Percentiles rank a stretch among this genome's conserved stretches.
Conservation (phyloP, 2,329 filamentous ascomycete genomes). For the Phyllosticta ampelicida region DNA sequence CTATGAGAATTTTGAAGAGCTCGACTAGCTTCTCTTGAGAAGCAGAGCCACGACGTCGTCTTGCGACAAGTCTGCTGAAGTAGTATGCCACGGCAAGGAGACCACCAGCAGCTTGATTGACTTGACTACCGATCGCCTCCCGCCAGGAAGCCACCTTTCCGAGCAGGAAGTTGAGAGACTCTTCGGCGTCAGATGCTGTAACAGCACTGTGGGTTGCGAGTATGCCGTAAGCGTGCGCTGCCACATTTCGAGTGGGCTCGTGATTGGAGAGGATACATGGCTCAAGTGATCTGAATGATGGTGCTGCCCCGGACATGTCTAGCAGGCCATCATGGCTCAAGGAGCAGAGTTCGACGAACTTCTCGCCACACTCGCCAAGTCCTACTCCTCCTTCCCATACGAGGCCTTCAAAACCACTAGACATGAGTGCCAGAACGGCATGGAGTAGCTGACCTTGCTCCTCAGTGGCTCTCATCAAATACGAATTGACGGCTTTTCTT, state of each 20-base stretch:
- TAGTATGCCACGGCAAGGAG: constrained; percentile 49
- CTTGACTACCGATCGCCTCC: constrained; percentile 47
- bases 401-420: constrained; percentile 36
- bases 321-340: constrained; percentile 40
- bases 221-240: constrained; percentile 64
- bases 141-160: constrained; percentile 42
- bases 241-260: constrained; percentile 52
- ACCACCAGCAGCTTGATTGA: constrained; percentile 50
- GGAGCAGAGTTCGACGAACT: constrained; percentile 45
- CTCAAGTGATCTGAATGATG: constrained; percentile 40
- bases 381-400: constrained; percentile 29
- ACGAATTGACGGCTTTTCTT: constrained; percentile 47
- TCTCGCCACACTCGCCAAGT: constrained; percentile 35
- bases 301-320: constrained; percentile 20
- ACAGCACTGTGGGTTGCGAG: constrained; percentile 53
- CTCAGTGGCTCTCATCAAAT: constrained; percentile 22
- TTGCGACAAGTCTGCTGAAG: constrained; percentile 46
- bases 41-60: constrained; percentile 23
- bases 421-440: constrained; percentile 32
- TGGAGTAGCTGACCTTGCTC: constrained; percentile 9
- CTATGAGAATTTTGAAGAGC: constrained; percentile 36
- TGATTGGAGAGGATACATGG: constrained; percentile 60
- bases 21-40: constrained; percentile 28
- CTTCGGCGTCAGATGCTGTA: constrained; percentile 31
- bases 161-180: constrained; percentile 37